Percentiles rank a stretch among this genome's conserved stretches.
phyloP scores from a whole-genome alignment of 1,139 yeast genomes.

The Lodderomyces theae region DNA sequence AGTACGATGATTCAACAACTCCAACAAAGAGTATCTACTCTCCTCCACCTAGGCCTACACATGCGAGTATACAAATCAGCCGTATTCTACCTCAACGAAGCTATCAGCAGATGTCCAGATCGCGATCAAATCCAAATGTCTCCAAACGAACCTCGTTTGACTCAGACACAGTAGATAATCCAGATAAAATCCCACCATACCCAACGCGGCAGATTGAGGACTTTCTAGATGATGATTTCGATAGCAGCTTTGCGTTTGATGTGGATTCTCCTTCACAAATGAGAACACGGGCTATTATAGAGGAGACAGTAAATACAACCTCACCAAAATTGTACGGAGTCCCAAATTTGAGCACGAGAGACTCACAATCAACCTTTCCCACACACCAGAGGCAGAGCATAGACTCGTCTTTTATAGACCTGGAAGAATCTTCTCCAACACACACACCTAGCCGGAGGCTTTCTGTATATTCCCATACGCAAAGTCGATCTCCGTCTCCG shows the following conservation, averaged over 20 bases:
- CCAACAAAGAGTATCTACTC: not conserved
- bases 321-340: conserved; percentile 12
- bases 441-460: conserved; percentile 1
- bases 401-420: conserved; percentile 3
- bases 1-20: conserved; percentile 19
- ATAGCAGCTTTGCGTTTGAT: conserved; percentile 5
- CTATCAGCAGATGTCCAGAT: conserved; percentile 15
- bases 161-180: conserved; percentile 3
- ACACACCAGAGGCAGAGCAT: not conserved
- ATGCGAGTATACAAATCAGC: conserved; percentile 6
- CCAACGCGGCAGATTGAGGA: conserved; percentile 13
- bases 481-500: conserved; percentile 35
- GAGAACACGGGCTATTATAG: conserved; percentile 11
- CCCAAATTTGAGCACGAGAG: conserved; percentile 11
- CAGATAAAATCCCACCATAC: conserved; percentile 8
- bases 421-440: conserved; percentile 8
- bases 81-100: conserved; percentile 10
- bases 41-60: not conserved
- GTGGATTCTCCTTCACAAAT: conserved; percentile 11
- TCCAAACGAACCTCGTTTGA: not conserved
- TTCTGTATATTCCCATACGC: conserved; percentile 5
- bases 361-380: conserved; percentile 6
- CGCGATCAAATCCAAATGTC: conserved; percentile 8
- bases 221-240: conserved; percentile 6
- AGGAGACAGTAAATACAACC: conserved; percentile 6